Evolutionary conservation across 2,329 filamentous ascomycete genomes (phyloP), one percentile per base, ranked within the genome.

Genomic region (Tolypocladium amazonense): DNA sequence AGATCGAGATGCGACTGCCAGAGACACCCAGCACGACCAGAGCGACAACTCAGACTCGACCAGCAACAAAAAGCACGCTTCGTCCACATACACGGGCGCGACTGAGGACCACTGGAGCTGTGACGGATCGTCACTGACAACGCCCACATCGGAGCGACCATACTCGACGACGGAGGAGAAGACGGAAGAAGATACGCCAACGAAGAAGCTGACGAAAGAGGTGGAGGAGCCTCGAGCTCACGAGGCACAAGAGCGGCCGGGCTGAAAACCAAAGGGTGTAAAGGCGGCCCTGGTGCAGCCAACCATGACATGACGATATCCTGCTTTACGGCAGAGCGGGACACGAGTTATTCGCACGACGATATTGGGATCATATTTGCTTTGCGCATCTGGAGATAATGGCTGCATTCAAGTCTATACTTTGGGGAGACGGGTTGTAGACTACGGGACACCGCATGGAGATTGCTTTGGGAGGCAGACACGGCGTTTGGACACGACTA

Each of bases 71-170:
- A 75, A 73, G 61, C 72, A 73, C 62, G 70, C 70, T 9, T 75
- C 73, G 20, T 76, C 73, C 6, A 67, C 75, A 38, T 75, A 70
- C 58, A 75, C 73, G 15, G 71, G 73, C n/a, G 67, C 64, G 8
- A 74, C 69, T 1, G 73, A 74, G 35, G 71, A 74, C 43, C 68
- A 69, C 52, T 75, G 69, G 68, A 76, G 73, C 62, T 65, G 71
- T 25, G 72, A 75, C 43, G 69, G 71, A 33, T 73, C 73, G 12
- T 72, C 71, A 11, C 63, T 74, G 20, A 74, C 73, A 37, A 76
- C 73, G 1, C 72, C 73, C 2, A 75, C 72, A 2, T 75, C 73
- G 27, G 73, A 75, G 45, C 70, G 70, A 37, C 68, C 68, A 12
- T 70, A 65, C 43, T 74, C 73, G 3, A 64, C 71, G 14, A 62